phyloP scores from a whole-genome alignment of 371 early-diverging fungal genomes.

The Choanephora cucurbitarum region DNA sequence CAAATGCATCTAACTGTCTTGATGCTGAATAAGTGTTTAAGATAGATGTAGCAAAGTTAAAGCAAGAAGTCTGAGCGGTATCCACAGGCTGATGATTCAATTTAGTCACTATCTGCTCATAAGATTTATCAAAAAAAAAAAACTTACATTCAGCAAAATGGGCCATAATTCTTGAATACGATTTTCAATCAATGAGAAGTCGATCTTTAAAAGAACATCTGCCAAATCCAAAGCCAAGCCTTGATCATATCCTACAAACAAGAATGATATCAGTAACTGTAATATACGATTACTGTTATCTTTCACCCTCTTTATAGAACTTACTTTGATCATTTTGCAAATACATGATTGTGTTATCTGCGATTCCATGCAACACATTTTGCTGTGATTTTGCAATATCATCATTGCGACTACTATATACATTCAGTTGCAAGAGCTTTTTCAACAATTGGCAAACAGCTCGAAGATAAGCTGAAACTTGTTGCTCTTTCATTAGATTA shows the following conservation, averaged over 20 bases:
- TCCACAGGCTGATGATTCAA: slow-evolving; percentile 23
- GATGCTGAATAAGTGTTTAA: slow-evolving; percentile 48
- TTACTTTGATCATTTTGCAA: slow-evolving; percentile 20
- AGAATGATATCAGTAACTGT: too few species aligned
- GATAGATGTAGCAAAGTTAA: slow-evolving; percentile 31
- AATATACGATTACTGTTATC: not conserved
- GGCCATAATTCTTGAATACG: slow-evolving; percentile 42
- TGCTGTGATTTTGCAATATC: slow-evolving; percentile 32
- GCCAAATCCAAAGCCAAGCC: slow-evolving; percentile 29
- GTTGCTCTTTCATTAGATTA: slow-evolving; percentile 3
- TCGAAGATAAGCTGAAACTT: slow-evolving; percentile 19
- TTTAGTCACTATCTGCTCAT: too few species aligned
- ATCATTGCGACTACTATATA: slow-evolving; percentile 41
- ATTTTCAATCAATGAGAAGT: slow-evolving; percentile 38
- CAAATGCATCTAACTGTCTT: slow-evolving; percentile 51
- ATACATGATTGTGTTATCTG: slow-evolving; percentile 21
- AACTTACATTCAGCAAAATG: slow-evolving; percentile 36
- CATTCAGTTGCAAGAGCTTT: slow-evolving; percentile 28
- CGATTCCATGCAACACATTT: slow-evolving; percentile 21
- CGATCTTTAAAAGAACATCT: slow-evolving; percentile 46
- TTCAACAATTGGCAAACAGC: slow-evolving; percentile 26
- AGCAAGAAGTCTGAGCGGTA: slow-evolving; percentile 26
- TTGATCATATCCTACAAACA: slow-evolving; percentile 28
- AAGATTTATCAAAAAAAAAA: too few species aligned
- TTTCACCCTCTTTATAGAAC: not conserved